Percentiles rank a stretch among this genome's conserved stretches.
phyloP scores from a whole-genome alignment of 164 flowering plant species.

The Magnolia officinalis region DNA sequence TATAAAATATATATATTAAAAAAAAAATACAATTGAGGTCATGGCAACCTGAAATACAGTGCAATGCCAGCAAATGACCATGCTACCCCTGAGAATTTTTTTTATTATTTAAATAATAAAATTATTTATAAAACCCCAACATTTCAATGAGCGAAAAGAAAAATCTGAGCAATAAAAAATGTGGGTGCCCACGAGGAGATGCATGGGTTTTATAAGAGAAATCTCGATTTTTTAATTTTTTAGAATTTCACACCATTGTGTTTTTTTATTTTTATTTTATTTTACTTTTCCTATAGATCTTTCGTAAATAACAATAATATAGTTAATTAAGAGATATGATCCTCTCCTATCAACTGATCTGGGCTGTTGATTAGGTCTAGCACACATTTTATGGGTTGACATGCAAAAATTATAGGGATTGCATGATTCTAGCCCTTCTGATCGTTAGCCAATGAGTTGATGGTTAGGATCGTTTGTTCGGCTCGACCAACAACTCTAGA shows the following conservation, averaged over 20 bases:
- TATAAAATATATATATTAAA: too few species aligned
- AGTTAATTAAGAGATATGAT: too few species aligned
- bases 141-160: not conserved
- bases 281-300: not conserved
- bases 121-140: not conserved
- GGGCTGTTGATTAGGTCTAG: too few species aligned
- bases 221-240: not conserved
- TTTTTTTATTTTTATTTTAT: too few species aligned
- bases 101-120: not conserved
- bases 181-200: constrained; percentile 13
- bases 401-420: too few species aligned
- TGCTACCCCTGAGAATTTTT: not conserved
- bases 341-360: too few species aligned
- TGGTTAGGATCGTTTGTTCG: too few species aligned
- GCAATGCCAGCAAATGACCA: constrained; percentile 3
- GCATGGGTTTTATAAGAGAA: constrained; percentile 15
- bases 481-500: too few species aligned
- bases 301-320: too few species aligned
- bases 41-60: not conserved
- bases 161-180: constrained; percentile 3
- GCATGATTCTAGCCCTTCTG: too few species aligned
- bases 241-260: not conserved
- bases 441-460: too few species aligned
- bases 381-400: too few species aligned
- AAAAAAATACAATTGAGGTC: not conserved